phyloP scores from a whole-genome alignment of 2,329 filamentous ascomycete species.

The Fusarium sp. region DNA sequence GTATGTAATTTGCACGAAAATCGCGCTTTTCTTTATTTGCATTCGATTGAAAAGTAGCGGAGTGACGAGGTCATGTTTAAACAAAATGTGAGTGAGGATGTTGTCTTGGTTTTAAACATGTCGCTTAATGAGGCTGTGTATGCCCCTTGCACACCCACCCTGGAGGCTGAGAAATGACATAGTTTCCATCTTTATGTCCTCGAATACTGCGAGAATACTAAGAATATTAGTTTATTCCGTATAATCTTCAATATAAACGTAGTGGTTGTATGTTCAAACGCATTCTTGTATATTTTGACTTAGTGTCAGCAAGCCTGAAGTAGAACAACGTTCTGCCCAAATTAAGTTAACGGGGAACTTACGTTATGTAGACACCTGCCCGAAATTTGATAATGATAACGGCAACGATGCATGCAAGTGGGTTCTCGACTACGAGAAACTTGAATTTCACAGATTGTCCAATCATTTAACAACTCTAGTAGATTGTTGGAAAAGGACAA shows the following conservation, averaged over 20 bases:
- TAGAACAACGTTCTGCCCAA: too few species aligned
- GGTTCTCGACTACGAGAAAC: too few species aligned
- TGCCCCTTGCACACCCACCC: slow-evolving; percentile 4
- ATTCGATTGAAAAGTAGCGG: neutral
- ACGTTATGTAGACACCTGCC: too few species aligned
- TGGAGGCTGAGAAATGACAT: neutral
- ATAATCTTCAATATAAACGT: neutral
- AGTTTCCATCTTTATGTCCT: neutral
- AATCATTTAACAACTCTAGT: too few species aligned
- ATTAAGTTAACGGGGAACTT: too few species aligned
- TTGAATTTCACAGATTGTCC: too few species aligned
- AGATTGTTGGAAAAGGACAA: too few species aligned
- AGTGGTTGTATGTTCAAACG: neutral
- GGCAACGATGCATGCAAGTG: too few species aligned
- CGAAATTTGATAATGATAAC: too few species aligned
- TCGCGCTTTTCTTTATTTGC: neutral
- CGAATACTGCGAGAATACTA: neutral
- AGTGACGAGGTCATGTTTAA: neutral
- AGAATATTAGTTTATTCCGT: neutral
- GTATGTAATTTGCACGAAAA: slow-evolving; percentile 12
- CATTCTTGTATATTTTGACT: too few species aligned
- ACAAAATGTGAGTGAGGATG: neutral
- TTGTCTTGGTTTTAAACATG: slow-evolving; percentile 13
- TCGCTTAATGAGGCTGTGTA: slow-evolving; percentile 31
- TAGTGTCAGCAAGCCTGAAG: too few species aligned